Conservation (phyloP, 208 protist genomes). For the Trypanosomatidae sp. region DNA sequence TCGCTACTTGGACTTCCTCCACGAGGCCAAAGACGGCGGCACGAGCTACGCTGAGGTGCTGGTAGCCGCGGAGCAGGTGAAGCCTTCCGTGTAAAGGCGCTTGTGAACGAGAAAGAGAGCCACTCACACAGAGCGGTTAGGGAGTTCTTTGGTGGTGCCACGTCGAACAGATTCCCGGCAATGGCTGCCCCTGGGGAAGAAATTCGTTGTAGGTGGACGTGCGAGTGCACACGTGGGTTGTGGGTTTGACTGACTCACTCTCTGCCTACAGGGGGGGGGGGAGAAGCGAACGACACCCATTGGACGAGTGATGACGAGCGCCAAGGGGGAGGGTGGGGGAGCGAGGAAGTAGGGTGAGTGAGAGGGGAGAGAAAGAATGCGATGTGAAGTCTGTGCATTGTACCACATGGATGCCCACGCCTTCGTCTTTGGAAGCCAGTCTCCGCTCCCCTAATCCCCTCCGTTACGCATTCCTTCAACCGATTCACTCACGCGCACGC, state of each 20-base stretch:
- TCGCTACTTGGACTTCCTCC: constrained; percentile 68
- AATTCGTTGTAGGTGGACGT: neutral
- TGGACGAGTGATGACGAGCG: neutral
- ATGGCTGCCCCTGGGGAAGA: neutral
- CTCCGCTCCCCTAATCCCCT: neutral
- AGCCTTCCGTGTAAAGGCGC: constrained; percentile 15
- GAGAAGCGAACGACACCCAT: neutral
- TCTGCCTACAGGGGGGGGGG: neutral
- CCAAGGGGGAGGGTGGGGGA: neutral
- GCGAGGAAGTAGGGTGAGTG: neutral
- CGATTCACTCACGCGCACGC: neutral
- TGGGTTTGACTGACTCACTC: neutral
- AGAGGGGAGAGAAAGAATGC: neutral
- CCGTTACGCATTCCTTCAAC: neutral
- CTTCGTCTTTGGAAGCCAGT: neutral
- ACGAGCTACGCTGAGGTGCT: constrained; percentile 53
- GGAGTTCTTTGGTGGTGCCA: neutral
- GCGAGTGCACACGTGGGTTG: neutral
- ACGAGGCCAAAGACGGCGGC: constrained; percentile 42
- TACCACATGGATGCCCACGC: neutral
- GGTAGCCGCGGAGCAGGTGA: constrained; percentile 25
- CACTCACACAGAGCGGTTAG: neutral
- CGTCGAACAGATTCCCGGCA: neutral
- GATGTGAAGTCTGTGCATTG: neutral
- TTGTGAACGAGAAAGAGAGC: too few species aligned